Percentiles rank a stretch among this genome's conserved stretches.
These are phyloP conservation scores for Beverwykella pulmonaria DNA, from an alignment of 495 filamentous ascomycete species.

Conservation along the genomic window DNA sequence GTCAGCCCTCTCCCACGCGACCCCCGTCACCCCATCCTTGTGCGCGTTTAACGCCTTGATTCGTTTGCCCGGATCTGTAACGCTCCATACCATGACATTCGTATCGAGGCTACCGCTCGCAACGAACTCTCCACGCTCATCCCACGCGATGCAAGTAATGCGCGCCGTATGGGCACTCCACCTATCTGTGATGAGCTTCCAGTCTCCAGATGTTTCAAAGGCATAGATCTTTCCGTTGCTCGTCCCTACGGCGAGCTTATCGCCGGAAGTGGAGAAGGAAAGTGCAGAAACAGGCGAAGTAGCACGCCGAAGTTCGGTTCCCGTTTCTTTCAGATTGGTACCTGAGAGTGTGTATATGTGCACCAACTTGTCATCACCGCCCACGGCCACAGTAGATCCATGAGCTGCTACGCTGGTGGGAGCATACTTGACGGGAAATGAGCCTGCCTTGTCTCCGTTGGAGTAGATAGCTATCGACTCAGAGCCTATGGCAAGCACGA, in stretches of 20 bases:
- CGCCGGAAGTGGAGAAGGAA: slow-evolving; percentile 75
- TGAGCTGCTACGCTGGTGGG: slow-evolving; percentile 71
- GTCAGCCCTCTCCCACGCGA: slow-evolving; percentile 74
- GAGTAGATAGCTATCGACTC: slow-evolving; percentile 67
- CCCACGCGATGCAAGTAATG: slow-evolving; percentile 83
- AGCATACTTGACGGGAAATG: slow-evolving; percentile 50
- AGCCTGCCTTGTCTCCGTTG: slow-evolving; percentile 49
- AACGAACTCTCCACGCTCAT: slow-evolving; percentile 69
- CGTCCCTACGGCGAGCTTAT: slow-evolving; percentile 77
- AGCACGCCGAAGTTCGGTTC: slow-evolving; percentile 54
- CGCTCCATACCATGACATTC: slow-evolving; percentile 88
- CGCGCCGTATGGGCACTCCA: slow-evolving; percentile 93
- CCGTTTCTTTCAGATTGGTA: slow-evolving; percentile 49
- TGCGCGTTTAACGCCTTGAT: slow-evolving; percentile 81
- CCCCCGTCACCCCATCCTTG: slow-evolving; percentile 91
- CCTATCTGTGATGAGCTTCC: slow-evolving; percentile 67
- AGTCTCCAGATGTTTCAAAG: slow-evolving; percentile 51
- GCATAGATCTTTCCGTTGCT: slow-evolving; percentile 84
- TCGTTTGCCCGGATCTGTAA: slow-evolving; percentile 77
- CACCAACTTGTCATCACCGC: slow-evolving; percentile 69
- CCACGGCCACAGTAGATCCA: slow-evolving; percentile 70
- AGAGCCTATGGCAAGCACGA: slow-evolving; percentile 65
- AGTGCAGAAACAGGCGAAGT: slow-evolving; percentile 66
- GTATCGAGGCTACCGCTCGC: slow-evolving; percentile 87
- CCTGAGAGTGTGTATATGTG: slow-evolving; percentile 68